Base-by-base conservation (phyloP, 345 rosid genomes). In the Gynandropsis gynandra region DNA sequence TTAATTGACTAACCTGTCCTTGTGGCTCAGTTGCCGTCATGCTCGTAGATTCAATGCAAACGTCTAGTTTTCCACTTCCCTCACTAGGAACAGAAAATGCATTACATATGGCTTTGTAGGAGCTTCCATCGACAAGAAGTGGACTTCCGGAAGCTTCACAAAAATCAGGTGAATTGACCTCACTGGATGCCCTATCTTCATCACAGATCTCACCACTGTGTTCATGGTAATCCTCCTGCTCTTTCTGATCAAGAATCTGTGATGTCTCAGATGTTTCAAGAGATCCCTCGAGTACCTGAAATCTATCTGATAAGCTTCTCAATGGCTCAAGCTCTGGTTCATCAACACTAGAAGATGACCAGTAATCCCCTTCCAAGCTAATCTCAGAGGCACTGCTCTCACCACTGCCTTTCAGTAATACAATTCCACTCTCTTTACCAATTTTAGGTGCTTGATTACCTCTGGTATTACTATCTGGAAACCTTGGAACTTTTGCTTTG, bases 101-200 rank as follows among this genome's bases (percentile, higher is more conserved):
- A 50, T 72, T 64, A 60, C 41, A 58, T 42, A 66, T 56, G 64
- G 72, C 56, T 51, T 63, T 68, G 52, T 27, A 58, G 10, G 61
- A 56, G 57, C 62, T 74, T 60, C 59, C 57, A 35, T 50, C 62
- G 47, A 63, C 65, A 29, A 66, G 34, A 21, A 39, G 34, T 8
- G 62, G 67, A 41, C 61, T 69, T 33, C 58, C 66, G 10, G 81
- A 52, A 31, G 72, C 59, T 74, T 65, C 67, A 15, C 68, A 17
- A 35, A 40, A 45, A 20, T 41, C 42, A 56, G 60, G 56, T 13
- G 80, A 55, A 19, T 63, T 63, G 62, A 58, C 56, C 42, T 58
- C 59, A 47, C 37, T 42, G 10, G 71, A 48, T 13, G 11, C 65
- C 56, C 12, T 66, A 46, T 74, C 79, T 62, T 70, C 57, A 47